These are phyloP conservation scores for Ophiostoma sp. DNA, from an alignment of 2,329 filamentous ascomycete genomes.

Conservation along the genomic window DNA sequence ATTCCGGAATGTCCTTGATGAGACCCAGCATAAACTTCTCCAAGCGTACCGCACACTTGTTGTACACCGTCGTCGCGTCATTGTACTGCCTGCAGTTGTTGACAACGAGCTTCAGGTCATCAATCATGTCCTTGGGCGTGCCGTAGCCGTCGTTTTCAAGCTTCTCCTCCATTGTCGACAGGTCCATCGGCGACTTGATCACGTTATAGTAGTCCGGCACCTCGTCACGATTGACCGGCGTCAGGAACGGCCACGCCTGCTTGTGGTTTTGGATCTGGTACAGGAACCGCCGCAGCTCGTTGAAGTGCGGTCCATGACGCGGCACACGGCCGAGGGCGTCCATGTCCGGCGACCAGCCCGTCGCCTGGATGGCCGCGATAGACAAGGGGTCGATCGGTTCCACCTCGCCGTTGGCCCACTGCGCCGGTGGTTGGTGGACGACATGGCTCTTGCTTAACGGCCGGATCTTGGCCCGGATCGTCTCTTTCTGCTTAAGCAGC, in stretches of 20 bases:
- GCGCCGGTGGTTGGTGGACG: conserved; percentile 76
- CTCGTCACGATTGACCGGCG: conserved; percentile 90
- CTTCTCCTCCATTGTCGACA: conserved; percentile 94
- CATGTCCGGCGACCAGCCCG: conserved; percentile 96
- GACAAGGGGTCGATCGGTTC: conserved; percentile 72
- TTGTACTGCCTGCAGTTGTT: conserved; percentile 96
- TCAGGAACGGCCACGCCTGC: conserved; percentile 88
- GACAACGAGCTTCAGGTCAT: conserved; percentile 82
- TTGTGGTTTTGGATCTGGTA: conserved; percentile 94
- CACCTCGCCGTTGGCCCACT: conserved; percentile 46
- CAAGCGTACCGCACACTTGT: conserved; percentile 88
- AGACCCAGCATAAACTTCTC: conserved; percentile 94
- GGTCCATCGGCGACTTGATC: conserved; percentile 95
- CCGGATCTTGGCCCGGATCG: conserved; percentile 88
- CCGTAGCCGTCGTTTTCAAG: conserved; percentile 89
- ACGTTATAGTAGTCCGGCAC: conserved; percentile 97
- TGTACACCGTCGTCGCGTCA: conserved; percentile 88
- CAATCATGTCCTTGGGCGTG: conserved; percentile 85
- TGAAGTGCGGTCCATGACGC: conserved; percentile 93
- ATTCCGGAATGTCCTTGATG: conserved; percentile 87
- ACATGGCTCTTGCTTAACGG: conserved; percentile 84
- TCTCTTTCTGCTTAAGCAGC: conserved; percentile 95
- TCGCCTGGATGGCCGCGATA: conserved; percentile 82
- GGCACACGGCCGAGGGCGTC: conserved; percentile 92
- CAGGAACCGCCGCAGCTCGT: conserved; percentile 83